Percentiles rank a stretch among this genome's conserved stretches.
Evolutionary conservation across 331 rosid species (phyloP).

Genomic region (Quercus tomentella): DNA sequence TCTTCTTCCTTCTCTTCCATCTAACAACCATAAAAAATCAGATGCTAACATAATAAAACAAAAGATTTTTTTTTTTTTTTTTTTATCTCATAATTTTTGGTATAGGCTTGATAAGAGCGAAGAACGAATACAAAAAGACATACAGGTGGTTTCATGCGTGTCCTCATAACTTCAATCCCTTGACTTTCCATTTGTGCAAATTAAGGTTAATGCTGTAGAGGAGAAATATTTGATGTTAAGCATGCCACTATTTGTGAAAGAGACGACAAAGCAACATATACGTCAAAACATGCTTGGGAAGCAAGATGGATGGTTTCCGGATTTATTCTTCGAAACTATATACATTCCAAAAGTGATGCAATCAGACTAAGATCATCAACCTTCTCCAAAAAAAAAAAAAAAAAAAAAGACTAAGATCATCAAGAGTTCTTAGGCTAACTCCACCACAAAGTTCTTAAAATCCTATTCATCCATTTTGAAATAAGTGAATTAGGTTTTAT

Average conservation of each 20-base stretch:
- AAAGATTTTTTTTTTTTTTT: background rate
- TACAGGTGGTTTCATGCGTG: slow-evolving; percentile 54
- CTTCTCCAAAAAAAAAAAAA: no score
- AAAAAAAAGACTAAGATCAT: no score
- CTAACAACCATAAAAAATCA: slow-evolving; percentile 16
- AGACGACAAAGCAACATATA: background rate
- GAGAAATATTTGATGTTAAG: background rate
- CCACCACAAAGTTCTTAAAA: no score
- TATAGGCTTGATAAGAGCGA: background rate
- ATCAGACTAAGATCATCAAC: background rate
- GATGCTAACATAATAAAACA: background rate
- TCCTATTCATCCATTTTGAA: no score
- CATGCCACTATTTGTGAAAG: background rate
- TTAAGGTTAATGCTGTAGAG: slow-evolving; percentile 18
- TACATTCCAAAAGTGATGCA: background rate
- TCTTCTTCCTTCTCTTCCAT: slow-evolving; percentile 32
- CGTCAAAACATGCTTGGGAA: background rate
- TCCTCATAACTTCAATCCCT: slow-evolving; percentile 34
- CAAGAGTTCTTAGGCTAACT: no score
- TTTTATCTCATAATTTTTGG: background rate
- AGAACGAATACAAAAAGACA: background rate
- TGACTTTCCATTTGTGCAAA: slow-evolving; percentile 37
- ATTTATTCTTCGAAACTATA: background rate
- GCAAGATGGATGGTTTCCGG: background rate
- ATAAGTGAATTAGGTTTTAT: no score